A percentile compares a stretch with the other conserved stretches of the same genome.
phyloP scores from a whole-genome alignment of 495 filamentous ascomycete species.

The Amniculicola lignicola region DNA sequence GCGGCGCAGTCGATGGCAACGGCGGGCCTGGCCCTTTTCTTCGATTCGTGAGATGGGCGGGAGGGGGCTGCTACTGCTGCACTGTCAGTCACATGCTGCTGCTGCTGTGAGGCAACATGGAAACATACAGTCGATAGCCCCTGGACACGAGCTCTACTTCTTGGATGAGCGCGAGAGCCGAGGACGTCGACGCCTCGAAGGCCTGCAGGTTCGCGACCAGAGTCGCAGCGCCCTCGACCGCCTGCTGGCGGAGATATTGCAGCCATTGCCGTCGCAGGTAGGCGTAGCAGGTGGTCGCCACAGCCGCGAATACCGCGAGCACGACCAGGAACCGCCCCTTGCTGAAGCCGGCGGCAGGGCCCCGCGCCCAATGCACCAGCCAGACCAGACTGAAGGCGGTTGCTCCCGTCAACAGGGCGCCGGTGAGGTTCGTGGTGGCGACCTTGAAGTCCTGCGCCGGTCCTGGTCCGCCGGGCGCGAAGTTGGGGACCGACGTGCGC shows the following conservation, averaged over 20 bases:
- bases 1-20: slow-evolving; percentile 75
- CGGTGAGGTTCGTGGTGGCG: slow-evolving; percentile 42
- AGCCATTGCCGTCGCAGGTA: slow-evolving; percentile 81
- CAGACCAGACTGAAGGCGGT: slow-evolving; percentile 69
- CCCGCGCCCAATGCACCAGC: slow-evolving; percentile 66
- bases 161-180: slow-evolving; percentile 83
- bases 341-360: slow-evolving; percentile 47
- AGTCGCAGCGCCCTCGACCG: slow-evolving; percentile 65
- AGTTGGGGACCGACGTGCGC: slow-evolving; percentile 24
- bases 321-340: slow-evolving; percentile 58
- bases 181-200: slow-evolving; percentile 75
- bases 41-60: slow-evolving; percentile 82
- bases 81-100: slow-evolving; percentile 15
- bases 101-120: slow-evolving; percentile 1
- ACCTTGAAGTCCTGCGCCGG: slow-evolving; percentile 28
- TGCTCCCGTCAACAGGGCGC: slow-evolving; percentile 51
- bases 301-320: slow-evolving; percentile 53
- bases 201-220: slow-evolving; percentile 76
- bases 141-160: slow-evolving; percentile 94
- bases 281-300: slow-evolving; percentile 60
- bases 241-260: slow-evolving; percentile 73
- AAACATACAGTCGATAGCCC: slow-evolving; percentile 80
- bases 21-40: slow-evolving; percentile 65
- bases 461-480: slow-evolving; percentile 37
- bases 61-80: slow-evolving; percentile 62